phyloP scores from a whole-genome alignment of 352 stramenopile species.

The Aphanomyces astaci region DNA sequence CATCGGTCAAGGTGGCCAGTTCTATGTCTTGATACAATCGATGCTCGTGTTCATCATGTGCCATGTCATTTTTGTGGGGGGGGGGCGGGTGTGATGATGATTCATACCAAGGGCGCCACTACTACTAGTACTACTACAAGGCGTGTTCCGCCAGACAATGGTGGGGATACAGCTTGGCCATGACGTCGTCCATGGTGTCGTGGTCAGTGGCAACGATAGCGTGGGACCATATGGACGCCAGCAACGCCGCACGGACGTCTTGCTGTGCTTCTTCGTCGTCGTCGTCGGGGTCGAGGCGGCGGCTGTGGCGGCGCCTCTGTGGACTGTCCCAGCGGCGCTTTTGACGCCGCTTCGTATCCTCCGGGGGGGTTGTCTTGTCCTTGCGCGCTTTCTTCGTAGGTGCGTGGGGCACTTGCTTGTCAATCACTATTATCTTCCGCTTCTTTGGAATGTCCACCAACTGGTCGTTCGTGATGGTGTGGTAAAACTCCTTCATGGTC shows the following conservation, averaged over 20 bases:
- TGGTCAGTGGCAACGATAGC: not conserved
- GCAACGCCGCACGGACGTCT: not conserved
- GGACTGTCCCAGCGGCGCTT: not conserved
- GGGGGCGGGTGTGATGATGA: too few relatives aligned
- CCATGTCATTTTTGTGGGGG: too few relatives aligned
- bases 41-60: too few relatives aligned
- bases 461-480: conserved; percentile 44
- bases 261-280: conserved; percentile 10
- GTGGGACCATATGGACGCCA: not conserved
- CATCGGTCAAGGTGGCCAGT: too few relatives aligned
- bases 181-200: conserved; percentile 1
- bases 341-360: not conserved
- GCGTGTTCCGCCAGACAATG: not conserved
- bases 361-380: not conserved
- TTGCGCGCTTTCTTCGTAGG: not conserved
- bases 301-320: not conserved
- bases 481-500: conserved; percentile 65
- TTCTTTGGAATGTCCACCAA: conserved; percentile 47
- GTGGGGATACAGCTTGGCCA: not conserved
- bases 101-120: too few relatives aligned
- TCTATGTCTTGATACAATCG: too few relatives aligned
- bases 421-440: conserved; percentile 20
- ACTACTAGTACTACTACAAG: not conserved
- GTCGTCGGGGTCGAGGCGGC: not conserved
- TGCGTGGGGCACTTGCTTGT: too few relatives aligned